Evolutionary conservation across 179 eudicot species (phyloP), one percentile per base, ranked within the genome.

Genomic region (Amaranthus tricolor): DNA sequence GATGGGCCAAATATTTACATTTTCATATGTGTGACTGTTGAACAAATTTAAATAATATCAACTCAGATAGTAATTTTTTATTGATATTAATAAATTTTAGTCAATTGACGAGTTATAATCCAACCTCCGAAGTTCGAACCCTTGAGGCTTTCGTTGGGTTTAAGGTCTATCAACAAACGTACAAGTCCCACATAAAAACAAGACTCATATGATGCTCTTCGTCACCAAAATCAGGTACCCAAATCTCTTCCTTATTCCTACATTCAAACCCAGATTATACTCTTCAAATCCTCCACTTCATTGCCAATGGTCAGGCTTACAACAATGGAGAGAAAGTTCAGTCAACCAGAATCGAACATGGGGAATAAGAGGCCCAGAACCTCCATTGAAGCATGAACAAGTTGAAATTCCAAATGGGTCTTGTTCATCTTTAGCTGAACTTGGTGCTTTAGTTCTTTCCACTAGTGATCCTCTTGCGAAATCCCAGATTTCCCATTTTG

Each of bases 351-450:
- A 86, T 79, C 89, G 96, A 14, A 57, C 55, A 21, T 93, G 98
- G 96, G 98, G 98, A 47, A 81, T 88, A 50, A 75, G 51, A 19
- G 94, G 94, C 57, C 98, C 98, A n/a, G 72, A 82, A n/a, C 84
- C 81, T 49, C 68, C 77, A 21, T 57, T 57, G 68, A 50, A 57
- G 65, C 73, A 72, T n/a, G 76, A 76, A 9, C 21, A 81, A 5
- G 54, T 68, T 11, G 79, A 79, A 6, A 24, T 62, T 5, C 50
- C 62, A 66, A 21, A 73, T 63, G 81, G 72, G 63, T 81, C 82
- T 2, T 75, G 75, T 52, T 81, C 85, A 58, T 88, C 92, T 62
- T 77, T 91, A 20, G 86, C 95, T 9, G 95, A 93, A 60, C 82
- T 93, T 83, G 98, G 93, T 20, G 78, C 84, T 80, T 74, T 85